These are phyloP conservation scores for Endocarpon pusillum DNA, from an alignment of 495 filamentous ascomycete genomes.

Conservation along the genomic window DNA sequence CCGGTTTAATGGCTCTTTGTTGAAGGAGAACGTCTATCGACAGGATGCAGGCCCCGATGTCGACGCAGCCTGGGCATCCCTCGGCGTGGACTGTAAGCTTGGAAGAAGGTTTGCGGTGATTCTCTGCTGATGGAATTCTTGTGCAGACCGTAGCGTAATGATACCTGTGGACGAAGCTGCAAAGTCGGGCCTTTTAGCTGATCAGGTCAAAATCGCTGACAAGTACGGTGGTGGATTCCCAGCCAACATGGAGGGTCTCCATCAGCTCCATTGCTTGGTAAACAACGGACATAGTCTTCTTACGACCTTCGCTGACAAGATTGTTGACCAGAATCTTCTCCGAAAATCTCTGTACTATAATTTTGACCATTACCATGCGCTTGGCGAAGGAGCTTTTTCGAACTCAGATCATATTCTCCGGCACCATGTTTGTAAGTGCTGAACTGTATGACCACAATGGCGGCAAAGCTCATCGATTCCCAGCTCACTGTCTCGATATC, in stretches of 20 bases:
- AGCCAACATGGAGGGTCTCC: constrained; percentile 37
- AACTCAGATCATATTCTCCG: constrained; percentile 32
- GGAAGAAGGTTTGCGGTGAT: no score
- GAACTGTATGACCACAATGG: no score
- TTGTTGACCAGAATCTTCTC: constrained; percentile 31
- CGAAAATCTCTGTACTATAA: constrained; percentile 38
- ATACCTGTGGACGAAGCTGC: constrained; percentile 22
- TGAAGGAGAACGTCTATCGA: constrained; percentile 36
- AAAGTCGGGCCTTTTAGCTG: constrained; percentile 21
- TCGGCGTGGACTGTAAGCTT: constrained; percentile 33
- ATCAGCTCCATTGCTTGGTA: constrained; percentile 40
- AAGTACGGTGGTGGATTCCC: constrained; percentile 37
- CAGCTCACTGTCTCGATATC: constrained; percentile 37
- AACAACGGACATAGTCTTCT: background rate
- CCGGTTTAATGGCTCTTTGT: constrained; percentile 31
- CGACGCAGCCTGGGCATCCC: constrained; percentile 38
- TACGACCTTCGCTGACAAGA: background rate
- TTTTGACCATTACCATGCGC: constrained; percentile 34
- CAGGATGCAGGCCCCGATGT: constrained; percentile 32
- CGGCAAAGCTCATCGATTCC: no score
- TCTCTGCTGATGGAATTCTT: no score
- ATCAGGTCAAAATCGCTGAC: constrained; percentile 33
- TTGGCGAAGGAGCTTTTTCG: constrained; percentile 28
- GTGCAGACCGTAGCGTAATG: constrained; percentile 22
- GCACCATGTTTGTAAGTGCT: constrained; percentile 28